phyloP scores from a whole-genome alignment of 1,284 basidiomycete genomes.

The Phenoliferia sp. region DNA sequence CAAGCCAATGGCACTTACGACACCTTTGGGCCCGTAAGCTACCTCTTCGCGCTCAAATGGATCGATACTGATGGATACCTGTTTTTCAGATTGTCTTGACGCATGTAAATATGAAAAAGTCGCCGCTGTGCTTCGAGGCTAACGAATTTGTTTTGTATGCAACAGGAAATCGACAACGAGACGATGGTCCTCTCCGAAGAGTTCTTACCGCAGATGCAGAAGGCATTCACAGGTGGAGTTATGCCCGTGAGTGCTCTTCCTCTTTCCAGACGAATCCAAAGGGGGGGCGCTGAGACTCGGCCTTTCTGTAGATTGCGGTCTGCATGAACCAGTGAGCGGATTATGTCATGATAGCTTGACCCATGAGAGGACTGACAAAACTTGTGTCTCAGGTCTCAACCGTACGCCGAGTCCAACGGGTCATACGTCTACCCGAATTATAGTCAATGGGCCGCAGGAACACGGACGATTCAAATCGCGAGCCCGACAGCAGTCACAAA shows the following conservation, averaged over 20 bases:
- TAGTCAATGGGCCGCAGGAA: conserved; percentile 22
- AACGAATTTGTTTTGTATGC: no score
- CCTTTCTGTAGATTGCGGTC: conserved; percentile 43
- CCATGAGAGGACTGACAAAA: no score
- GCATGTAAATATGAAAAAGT: conserved; percentile 12
- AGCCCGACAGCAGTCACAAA: conserved; percentile 18
- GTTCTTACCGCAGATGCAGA: conserved; percentile 33
- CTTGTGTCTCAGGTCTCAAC: neutral
- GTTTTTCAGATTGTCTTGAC: conserved; percentile 46
- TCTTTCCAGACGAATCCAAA: neutral
- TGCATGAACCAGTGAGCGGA: conserved; percentile 46
- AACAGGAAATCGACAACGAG: conserved; percentile 40
- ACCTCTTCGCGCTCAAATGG: neutral
- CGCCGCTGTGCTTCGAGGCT: neutral
- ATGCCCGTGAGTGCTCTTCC: conserved; percentile 16
- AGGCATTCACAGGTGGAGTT: conserved; percentile 19
- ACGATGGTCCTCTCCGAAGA: conserved; percentile 36
- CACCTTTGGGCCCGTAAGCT: conserved; percentile 35
- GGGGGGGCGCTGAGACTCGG: conserved; percentile 7
- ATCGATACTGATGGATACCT: neutral
- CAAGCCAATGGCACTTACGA: neutral
- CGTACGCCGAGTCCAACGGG: neutral
- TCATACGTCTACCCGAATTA: conserved; percentile 31
- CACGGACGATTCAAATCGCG: conserved; percentile 22
- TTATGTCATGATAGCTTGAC: conserved; percentile 45